Base-by-base conservation (phyloP, 2,329 filamentous ascomycete species). In the Bretziella fagacearum region DNA sequence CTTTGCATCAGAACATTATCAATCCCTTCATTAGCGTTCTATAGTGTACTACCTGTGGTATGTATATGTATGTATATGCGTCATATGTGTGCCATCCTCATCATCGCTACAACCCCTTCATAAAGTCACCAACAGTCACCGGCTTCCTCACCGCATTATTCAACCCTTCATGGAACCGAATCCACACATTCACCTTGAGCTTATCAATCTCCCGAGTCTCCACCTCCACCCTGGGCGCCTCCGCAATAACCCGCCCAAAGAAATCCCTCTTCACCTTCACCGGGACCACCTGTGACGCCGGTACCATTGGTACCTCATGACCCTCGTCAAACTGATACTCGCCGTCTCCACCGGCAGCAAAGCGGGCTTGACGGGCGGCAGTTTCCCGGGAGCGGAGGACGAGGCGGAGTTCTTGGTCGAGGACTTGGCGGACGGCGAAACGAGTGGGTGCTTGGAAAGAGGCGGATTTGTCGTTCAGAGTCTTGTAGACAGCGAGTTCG, bases 101-200 rank as follows among this genome's bases (percentile, higher is more conserved):
- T 54, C 61, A n/a, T n/a, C n/a, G n/a, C n/a, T n/a, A 81, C 49
- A 86, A 57, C 2, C 74, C 79, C 48, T 67, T 69, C 68, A 94
- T 63, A 55, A 95, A 73, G 60, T 94, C 87, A 52, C 74, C 71
- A 59, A 94, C 60, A 6, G 82, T 82, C 52, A 95, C 77, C 2
- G 85, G 84, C 60, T 93, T 94, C 60, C 82, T 72, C 51, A 95
- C 87, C 8, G 87, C 87, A 68, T 95, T 94, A 48, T 85, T 91
- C 59, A 85, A 78, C 0, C 87, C 87, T 64, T 95, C 87, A 56
- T 94, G 79, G 60, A 79, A 95, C 53, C 77, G 89, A 35, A 93
- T 77, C 86, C 86, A 94, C 3, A 87, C 81, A 55, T 79, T 69
- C 7, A 56, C 74, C 43, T 68, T 70, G 41, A 71, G 44, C 7